Evolutionary conservation across 306 rosid species (phyloP).

Genomic region (Dicorynia guianensis): DNA sequence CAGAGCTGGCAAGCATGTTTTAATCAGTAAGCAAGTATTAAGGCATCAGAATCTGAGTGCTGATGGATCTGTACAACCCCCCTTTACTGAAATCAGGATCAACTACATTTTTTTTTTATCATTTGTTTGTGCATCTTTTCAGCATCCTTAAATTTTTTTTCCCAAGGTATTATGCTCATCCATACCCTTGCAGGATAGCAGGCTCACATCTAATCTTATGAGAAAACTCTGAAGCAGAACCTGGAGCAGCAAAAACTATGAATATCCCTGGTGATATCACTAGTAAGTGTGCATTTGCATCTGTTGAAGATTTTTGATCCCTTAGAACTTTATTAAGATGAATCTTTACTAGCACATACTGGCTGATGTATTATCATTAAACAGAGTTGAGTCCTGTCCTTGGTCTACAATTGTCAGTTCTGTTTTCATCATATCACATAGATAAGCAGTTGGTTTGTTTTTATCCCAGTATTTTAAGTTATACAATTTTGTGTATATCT

Average conservation of each 20-base stretch:
- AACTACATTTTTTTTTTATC: constrained; percentile 14
- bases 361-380: constrained; percentile 17
- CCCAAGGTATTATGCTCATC: constrained; percentile 36
- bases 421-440: not conserved
- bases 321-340: constrained; percentile 18
- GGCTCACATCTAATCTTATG: constrained; percentile 51
- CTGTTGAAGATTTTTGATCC: constrained; percentile 35
- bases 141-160: constrained; percentile 21
- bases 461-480: not conserved
- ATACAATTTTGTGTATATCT: not conserved
- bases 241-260: constrained; percentile 55
- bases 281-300: constrained; percentile 51
- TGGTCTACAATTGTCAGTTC: constrained; percentile 4
- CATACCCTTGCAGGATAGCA: constrained; percentile 60
- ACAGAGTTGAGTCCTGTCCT: not conserved
- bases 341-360: constrained; percentile 30
- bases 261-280: constrained; percentile 44
- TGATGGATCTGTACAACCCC: not conserved
- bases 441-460: not conserved
- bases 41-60: constrained; percentile 27
- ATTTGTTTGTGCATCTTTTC: constrained; percentile 21
- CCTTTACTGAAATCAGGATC: not conserved
- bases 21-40: constrained; percentile 17
- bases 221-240: constrained; percentile 57
- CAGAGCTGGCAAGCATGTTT: constrained; percentile 20